Percentiles rank a stretch among this genome's conserved stretches.
Evolutionary conservation across 2,329 filamentous ascomycete genomes (phyloP).

Genomic region (Monosporascus sp.): DNA sequence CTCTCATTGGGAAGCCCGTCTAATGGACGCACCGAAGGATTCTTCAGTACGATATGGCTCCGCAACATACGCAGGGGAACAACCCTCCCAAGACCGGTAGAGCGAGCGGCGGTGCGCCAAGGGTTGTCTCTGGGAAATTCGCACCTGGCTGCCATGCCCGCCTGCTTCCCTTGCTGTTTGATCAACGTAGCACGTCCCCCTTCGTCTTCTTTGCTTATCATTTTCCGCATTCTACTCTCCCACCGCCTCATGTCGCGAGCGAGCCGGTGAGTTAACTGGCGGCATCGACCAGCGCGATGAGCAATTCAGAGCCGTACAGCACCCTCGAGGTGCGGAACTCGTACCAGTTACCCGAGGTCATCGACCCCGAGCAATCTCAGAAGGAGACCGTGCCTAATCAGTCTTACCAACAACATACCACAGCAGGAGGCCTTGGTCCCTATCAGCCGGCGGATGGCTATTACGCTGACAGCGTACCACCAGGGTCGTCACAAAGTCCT

Average conservation of each 20-base stretch:
- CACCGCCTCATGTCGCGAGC: not conserved
- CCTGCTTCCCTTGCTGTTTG: not conserved
- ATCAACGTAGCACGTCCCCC: not conserved
- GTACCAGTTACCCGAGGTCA: constrained; percentile 1
- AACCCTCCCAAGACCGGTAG: not conserved
- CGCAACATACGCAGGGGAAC: not conserved
- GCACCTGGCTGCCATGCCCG: not conserved
- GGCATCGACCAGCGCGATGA: not conserved
- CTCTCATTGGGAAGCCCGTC: not conserved
- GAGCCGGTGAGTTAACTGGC: not conserved
- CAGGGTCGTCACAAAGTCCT: not conserved
- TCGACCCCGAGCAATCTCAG: constrained; percentile 3
- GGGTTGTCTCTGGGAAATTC: not conserved
- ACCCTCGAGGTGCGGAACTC: not conserved
- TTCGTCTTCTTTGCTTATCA: not conserved
- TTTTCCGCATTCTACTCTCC: not conserved
- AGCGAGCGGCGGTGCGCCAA: not conserved
- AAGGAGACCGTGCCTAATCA: constrained; percentile 1
- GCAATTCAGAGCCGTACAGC: not conserved
- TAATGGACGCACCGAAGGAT: not conserved
- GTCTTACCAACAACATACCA: not conserved
- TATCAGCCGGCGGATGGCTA: not conserved
- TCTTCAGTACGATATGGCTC: not conserved
- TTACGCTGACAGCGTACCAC: not conserved
- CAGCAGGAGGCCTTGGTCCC: not conserved